A percentile compares a stretch with the other conserved stretches of the same genome.
These are phyloP conservation scores for Scutellaria baicalensis DNA, from an alignment of 257 asterid species.

Conservation along the genomic window DNA sequence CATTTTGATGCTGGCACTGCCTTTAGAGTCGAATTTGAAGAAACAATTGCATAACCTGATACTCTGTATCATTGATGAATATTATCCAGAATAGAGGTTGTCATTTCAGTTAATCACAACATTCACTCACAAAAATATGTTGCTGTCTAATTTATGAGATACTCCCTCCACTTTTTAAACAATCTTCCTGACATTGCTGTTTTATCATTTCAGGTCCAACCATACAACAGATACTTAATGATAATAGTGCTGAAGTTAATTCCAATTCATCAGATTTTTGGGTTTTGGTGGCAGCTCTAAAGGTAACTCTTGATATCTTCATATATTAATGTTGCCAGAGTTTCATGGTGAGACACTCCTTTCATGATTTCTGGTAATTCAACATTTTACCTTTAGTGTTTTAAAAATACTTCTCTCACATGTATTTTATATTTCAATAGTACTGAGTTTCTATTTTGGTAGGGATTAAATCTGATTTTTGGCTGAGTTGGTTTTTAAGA, in stretches of 20 bases:
- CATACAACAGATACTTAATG: constrained; percentile 57
- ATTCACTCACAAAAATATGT: not conserved
- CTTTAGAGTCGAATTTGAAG: not conserved
- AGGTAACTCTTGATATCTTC: constrained; percentile 35
- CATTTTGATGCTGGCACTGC: not conserved
- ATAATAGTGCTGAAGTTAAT: constrained; percentile 64
- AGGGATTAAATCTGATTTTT: not conserved
- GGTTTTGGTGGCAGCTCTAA: constrained; percentile 90
- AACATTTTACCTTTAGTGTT: not conserved
- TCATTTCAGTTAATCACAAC: not conserved
- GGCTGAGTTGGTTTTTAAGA: not conserved
- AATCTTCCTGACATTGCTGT: constrained; percentile 7
- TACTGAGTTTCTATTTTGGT: not conserved
- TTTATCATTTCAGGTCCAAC: constrained; percentile 49
- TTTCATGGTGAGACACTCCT: not conserved
- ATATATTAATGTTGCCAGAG: not conserved
- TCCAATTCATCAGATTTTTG: constrained; percentile 83
- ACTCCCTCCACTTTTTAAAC: not conserved
- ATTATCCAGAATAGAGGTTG: not conserved
- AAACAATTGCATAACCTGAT: not conserved
- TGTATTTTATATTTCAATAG: not conserved
- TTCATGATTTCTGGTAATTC: not conserved
- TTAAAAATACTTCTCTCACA: not conserved
- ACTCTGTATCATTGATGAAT: not conserved
- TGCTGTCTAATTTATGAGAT: not conserved